Evolutionary conservation across 768 basidiomycete genomes (phyloP).

Genomic region (Boletus rex-veris): DNA sequence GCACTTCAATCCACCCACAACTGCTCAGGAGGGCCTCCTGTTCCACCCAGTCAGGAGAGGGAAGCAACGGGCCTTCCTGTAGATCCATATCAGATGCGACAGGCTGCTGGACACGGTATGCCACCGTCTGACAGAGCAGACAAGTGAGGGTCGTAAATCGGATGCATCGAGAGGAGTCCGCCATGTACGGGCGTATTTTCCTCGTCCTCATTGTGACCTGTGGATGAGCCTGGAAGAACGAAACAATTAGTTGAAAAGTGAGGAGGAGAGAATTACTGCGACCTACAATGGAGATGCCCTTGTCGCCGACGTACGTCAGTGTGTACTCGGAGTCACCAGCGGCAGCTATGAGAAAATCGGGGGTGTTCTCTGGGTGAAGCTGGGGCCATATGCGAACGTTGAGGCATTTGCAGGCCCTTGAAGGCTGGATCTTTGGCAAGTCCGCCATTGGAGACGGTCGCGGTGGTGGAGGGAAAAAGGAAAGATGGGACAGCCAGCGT

Average conservation of each 20-base stretch:
- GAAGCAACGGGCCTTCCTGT: slow-evolving; percentile 62
- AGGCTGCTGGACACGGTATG: slow-evolving; percentile 67
- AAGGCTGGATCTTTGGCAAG: slow-evolving; percentile 11
- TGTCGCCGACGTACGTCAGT: slow-evolving; percentile 60
- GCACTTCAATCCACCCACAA: slow-evolving; percentile 72
- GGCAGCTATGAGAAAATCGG: slow-evolving; percentile 32
- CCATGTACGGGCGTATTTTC: slow-evolving; percentile 41
- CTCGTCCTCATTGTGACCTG: slow-evolving; percentile 68
- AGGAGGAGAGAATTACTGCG: not conserved
- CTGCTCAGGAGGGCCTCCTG: slow-evolving; percentile 63
- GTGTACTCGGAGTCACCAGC: slow-evolving; percentile 40
- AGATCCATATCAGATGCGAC: slow-evolving; percentile 55
- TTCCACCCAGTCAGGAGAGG: slow-evolving; percentile 76
- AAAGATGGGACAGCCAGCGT: slow-evolving; percentile 22
- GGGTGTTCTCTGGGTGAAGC: slow-evolving; percentile 27
- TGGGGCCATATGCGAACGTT: slow-evolving; percentile 57
- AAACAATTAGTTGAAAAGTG: slow-evolving; percentile 4
- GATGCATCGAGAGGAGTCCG: slow-evolving; percentile 45
- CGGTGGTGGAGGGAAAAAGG: slow-evolving; percentile 18
- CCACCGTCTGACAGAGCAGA: slow-evolving; percentile 58
- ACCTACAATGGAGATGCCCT: slow-evolving; percentile 65
- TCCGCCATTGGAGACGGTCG: slow-evolving; percentile 23
- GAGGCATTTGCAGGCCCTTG: slow-evolving; percentile 65
- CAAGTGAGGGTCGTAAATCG: slow-evolving; percentile 68
- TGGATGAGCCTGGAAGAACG: slow-evolving; percentile 51